A percentile compares a stretch with the other conserved stretches of the same genome.
These are phyloP conservation scores for Albophoma yamanashiensis DNA, from an alignment of 2,329 filamentous ascomycete species.

Conservation along the genomic window DNA sequence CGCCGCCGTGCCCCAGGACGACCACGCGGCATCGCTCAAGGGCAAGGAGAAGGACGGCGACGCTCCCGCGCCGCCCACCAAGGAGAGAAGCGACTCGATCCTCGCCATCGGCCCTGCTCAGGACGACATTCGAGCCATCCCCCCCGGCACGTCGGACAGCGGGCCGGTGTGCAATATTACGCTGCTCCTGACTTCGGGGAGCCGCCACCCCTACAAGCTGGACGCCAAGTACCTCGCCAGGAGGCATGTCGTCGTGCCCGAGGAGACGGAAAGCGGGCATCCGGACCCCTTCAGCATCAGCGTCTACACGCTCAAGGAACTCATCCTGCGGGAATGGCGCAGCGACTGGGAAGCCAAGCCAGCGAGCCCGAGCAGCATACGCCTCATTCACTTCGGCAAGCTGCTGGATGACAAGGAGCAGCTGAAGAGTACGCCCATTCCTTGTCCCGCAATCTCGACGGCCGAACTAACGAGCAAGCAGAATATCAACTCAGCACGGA, in stretches of 20 bases:
- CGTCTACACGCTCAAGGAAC: conserved; percentile 86
- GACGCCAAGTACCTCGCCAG: conserved; percentile 78
- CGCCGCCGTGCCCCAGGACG: conserved; percentile 10
- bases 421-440: conserved; percentile 60
- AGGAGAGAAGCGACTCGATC: conserved; percentile 21
- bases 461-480: conserved; percentile 22
- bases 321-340: conserved; percentile 89
- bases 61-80: conserved; percentile 15
- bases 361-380: conserved; percentile 77
- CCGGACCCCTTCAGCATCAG: conserved; percentile 82
- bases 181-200: conserved; percentile 69
- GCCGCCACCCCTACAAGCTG: conserved; percentile 81
- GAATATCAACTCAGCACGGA: conserved; percentile 71
- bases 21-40: conserved; percentile 12
- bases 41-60: conserved; percentile 22
- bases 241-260: conserved; percentile 66
- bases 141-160: conserved; percentile 17
- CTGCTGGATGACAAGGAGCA: conserved; percentile 80
- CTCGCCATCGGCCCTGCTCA: conserved; percentile 34
- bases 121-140: conserved; percentile 27
- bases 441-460: not conserved
- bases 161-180: conserved; percentile 59
- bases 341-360: conserved; percentile 85
- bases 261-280: conserved; percentile 44
- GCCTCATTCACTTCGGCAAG: conserved; percentile 85